phyloP scores from a whole-genome alignment of 140 eudicot genomes.

The Flaveria floridana region DNA sequence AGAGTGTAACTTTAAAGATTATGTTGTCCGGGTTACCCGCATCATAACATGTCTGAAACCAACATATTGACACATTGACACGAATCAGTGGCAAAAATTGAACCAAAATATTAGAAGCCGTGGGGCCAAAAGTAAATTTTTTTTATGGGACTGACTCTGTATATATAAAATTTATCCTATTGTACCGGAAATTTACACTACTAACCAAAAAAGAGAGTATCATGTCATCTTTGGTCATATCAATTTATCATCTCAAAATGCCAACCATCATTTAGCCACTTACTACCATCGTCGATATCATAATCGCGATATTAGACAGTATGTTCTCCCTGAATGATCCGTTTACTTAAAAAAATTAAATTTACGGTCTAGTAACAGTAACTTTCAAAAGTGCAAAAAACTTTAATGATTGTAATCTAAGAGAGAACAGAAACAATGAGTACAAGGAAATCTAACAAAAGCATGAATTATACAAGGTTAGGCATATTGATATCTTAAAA shows the following conservation, averaged over 20 bases:
- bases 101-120: too few species aligned
- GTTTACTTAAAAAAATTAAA: not conserved
- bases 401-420: constrained; percentile 23
- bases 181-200: too few species aligned
- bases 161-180: too few species aligned
- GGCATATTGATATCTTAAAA: constrained; percentile 23
- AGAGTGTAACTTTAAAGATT: too few species aligned
- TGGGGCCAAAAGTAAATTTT: too few species aligned
- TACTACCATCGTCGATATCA: not conserved
- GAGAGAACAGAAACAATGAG: not conserved
- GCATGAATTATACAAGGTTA: constrained; percentile 27
- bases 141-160: too few species aligned
- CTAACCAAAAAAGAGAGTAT: not conserved
- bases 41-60: not conserved
- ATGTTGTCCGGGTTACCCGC: too few species aligned
- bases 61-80: not conserved
- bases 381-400: not conserved
- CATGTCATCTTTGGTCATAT: not conserved
- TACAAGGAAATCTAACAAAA: constrained; percentile 15
- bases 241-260: not conserved
- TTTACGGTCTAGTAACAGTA: not conserved
- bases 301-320: not conserved
- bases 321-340: not conserved
- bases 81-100: too few species aligned
- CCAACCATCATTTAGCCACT: not conserved